Conservation (phyloP, 1,284 basidiomycete species). For the Apiotrichum sp. region DNA sequence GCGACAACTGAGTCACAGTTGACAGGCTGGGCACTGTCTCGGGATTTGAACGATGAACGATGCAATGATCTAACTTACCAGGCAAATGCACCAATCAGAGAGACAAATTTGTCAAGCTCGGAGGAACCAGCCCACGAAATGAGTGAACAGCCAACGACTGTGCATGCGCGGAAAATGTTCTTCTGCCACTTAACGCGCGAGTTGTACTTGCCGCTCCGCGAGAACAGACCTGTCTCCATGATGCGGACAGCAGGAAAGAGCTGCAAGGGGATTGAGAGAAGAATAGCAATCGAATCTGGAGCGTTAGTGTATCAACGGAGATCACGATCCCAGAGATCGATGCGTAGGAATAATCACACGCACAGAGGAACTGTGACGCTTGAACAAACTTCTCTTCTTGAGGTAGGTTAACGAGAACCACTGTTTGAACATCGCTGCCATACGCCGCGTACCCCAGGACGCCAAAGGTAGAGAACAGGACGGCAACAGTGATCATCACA, state of each 20-base stretch:
- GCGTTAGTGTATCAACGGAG: too few relatives aligned
- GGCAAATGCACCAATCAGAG: conserved; percentile 86
- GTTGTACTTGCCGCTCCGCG: conserved; percentile 63
- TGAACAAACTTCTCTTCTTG: conserved; percentile 81
- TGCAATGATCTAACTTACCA: conserved; percentile 57
- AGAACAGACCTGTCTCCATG: conserved; percentile 94
- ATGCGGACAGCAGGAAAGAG: conserved; percentile 97
- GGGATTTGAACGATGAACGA: too few relatives aligned
- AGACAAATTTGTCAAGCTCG: conserved; percentile 95
- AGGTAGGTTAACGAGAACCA: conserved; percentile 91
- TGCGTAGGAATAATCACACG: conserved; percentile 2
- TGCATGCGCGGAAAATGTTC: conserved; percentile 76
- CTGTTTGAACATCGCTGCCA: conserved; percentile 80
- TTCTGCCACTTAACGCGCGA: conserved; percentile 67
- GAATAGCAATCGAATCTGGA: conserved; percentile 71
- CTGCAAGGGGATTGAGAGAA: conserved; percentile 88
- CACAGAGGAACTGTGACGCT: conserved; percentile 72
- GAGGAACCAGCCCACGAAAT: conserved; percentile 78
- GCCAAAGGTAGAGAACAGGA: conserved; percentile 87
- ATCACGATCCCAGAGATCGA: too few relatives aligned
- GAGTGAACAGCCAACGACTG: conserved; percentile 68
- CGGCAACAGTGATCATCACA: conserved; percentile 67
- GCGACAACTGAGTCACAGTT: too few relatives aligned
- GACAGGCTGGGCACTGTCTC: too few relatives aligned
- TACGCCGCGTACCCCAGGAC: conserved; percentile 83